These are phyloP conservation scores for Leishmania major DNA, from an alignment of 208 protist species.

Conservation along the genomic window DNA sequence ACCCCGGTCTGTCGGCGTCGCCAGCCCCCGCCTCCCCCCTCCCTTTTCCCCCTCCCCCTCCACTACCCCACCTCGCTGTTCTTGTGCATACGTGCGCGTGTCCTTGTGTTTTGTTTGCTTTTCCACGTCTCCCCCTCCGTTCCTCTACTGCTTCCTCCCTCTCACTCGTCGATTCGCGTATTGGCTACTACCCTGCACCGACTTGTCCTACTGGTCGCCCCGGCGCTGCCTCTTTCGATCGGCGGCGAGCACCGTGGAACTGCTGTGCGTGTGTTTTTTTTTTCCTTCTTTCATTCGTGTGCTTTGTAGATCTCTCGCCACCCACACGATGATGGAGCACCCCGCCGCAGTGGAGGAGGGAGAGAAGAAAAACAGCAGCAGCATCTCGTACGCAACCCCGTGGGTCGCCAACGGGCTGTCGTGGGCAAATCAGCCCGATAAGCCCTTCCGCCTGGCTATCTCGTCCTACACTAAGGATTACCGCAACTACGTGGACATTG, in stretches of 20 bases:
- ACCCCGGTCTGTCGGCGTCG: background rate
- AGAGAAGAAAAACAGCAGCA: constrained; percentile 38
- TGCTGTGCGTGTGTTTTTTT: background rate
- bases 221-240: background rate
- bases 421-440: constrained; percentile 74
- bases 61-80: background rate
- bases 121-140: background rate
- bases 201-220: background rate
- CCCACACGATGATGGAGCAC: constrained; percentile 16
- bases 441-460: constrained; percentile 88
- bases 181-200: background rate
- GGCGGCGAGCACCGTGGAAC: background rate
- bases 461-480: constrained; percentile 97
- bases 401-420: constrained; percentile 97
- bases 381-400: constrained; percentile 91
- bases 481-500: constrained; percentile 94
- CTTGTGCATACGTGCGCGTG: background rate
- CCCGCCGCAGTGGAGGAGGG: constrained; percentile 9
- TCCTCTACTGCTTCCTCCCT: background rate
- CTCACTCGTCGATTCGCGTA: background rate
- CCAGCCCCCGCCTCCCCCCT: no score
- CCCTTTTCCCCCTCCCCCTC: no score
- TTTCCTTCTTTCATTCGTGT: background rate
- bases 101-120: background rate
- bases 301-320: background rate